Base-by-base conservation (phyloP, 2,329 filamentous ascomycete genomes). In the Xylaria sp. region DNA sequence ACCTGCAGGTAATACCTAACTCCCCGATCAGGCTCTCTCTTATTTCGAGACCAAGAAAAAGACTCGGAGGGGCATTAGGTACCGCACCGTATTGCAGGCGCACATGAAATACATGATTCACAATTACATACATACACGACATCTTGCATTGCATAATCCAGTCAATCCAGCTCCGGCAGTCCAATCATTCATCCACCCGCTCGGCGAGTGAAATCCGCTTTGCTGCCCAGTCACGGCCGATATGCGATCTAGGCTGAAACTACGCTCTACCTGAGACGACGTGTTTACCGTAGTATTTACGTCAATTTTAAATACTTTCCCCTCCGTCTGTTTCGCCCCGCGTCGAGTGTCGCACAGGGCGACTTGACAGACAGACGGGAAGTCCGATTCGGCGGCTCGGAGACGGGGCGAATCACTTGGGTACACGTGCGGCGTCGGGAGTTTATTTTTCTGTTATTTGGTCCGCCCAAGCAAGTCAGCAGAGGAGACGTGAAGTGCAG, bases 61-160 rank as follows among this genome's bases (percentile, higher is more conserved):
- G 40, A 44, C 40, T 44, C 40, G 40, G 40, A 18, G 40, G 44
- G 44, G 37, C 12, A 16, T 13, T 18, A 40, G 12, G 37, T 40
- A 16, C 44, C n/a, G 44, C n/a, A 47, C n/a, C 44, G n/a, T 47
- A 44, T 44, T 16, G 13, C 16, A 18, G n/a, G 8, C n/a, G 23
- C n/a, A 47, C 18, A 23, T 21, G n/a, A 21, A 47, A 47, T 21
- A 21, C 18, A 10, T 21, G 3, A 47, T 47, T 9, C 5, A 47
- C 9, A 47, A 47, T 21, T n/a, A 47, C n/a, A 21, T 47, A 47
- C 47, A 42, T 40, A 68, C 65, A 68, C 66, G 57, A 65, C 66
- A 68, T 61, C 66, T 21, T 53, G 66, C 66, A 68, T 68, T 65
- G 61, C 61, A 64, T 64, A 61, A 64, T n/a, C 21, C 48, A 37